Conservation (phyloP, 2,329 filamentous ascomycete genomes). For the Sclerotinia borealis region DNA sequence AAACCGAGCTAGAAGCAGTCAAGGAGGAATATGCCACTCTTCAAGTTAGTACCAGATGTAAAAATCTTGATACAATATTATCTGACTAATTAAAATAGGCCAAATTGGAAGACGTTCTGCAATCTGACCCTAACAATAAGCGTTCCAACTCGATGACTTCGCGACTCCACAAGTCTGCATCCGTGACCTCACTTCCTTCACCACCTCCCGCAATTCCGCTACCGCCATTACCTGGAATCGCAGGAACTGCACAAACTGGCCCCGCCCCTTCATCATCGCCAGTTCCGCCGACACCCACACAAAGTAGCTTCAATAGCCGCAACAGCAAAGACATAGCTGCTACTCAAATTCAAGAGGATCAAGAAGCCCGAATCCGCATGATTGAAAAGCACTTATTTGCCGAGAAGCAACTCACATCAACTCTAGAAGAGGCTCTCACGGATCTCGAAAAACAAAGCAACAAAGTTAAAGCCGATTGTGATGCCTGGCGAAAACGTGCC, state of each 20-base stretch:
- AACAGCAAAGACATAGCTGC: constrained; percentile 73
- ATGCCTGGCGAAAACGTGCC: constrained; percentile 85
- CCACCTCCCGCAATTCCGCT: constrained; percentile 95
- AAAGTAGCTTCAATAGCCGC: constrained; percentile 45
- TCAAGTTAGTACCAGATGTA: constrained; percentile 40
- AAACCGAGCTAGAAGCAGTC: constrained; percentile 62
- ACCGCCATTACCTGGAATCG: constrained; percentile 70
- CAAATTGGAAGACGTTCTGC: constrained; percentile 50
- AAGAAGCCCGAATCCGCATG: constrained; percentile 87
- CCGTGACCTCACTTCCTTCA: constrained; percentile 78
- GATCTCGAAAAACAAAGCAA: constrained; percentile 90
- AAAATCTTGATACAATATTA: background rate
- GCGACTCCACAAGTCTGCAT: constrained; percentile 70
- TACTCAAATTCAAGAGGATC: constrained; percentile 83
- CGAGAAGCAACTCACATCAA: constrained; percentile 93
- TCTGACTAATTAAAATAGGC: constrained; percentile 38
- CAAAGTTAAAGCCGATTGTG: constrained; percentile 84
- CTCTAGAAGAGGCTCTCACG: constrained; percentile 88
- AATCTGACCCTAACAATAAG: constrained; percentile 36
- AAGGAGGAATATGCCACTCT: constrained; percentile 67
- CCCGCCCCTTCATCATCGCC: constrained; percentile 33
- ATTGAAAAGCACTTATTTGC: constrained; percentile 96
- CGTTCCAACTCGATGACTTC: constrained; percentile 48
- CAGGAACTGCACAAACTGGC: constrained; percentile 41
- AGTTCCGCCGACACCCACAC: constrained; percentile 47